Conservation (phyloP, 345 rosid species). For the Eucalyptus camaldulensis region DNA sequence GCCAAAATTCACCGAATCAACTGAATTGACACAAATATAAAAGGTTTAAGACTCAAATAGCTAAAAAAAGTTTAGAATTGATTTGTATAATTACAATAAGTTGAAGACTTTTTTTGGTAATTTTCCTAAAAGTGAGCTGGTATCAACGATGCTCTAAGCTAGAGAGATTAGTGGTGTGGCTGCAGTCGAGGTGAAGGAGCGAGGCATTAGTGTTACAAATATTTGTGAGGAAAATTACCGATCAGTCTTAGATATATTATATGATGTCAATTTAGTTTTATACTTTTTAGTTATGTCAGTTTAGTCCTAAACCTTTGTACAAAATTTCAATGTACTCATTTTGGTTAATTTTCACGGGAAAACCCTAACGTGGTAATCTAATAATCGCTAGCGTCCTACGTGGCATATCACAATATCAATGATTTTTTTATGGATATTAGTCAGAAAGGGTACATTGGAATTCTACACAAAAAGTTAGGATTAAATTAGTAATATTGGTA, state of each 20-base stretch:
- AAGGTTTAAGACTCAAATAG: too few relatives aligned
- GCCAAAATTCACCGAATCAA: too few relatives aligned
- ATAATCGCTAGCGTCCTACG: accelerated
- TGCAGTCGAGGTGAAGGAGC: not conserved
- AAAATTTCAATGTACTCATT: not conserved
- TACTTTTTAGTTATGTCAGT: not conserved
- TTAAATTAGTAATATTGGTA: not conserved
- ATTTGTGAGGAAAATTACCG: not conserved
- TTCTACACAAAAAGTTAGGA: not conserved
- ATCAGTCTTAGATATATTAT: not conserved
- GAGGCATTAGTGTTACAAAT: not conserved
- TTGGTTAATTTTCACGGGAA: not conserved
- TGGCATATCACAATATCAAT: not conserved
- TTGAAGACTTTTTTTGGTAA: too few relatives aligned
- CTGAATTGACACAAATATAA: too few relatives aligned
- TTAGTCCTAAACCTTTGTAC: not conserved
- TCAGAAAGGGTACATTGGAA: accelerated
- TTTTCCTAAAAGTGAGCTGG: not conserved
- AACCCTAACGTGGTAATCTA: not conserved
- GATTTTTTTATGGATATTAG: not conserved
- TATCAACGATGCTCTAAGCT: not conserved
- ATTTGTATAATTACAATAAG: too few relatives aligned
- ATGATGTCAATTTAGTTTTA: not conserved
- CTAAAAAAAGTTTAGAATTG: too few relatives aligned
- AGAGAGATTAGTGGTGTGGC: not conserved